Evolutionary conservation across 495 filamentous ascomycete genomes (phyloP).

Genomic region (Hypoxylon fuscum): DNA sequence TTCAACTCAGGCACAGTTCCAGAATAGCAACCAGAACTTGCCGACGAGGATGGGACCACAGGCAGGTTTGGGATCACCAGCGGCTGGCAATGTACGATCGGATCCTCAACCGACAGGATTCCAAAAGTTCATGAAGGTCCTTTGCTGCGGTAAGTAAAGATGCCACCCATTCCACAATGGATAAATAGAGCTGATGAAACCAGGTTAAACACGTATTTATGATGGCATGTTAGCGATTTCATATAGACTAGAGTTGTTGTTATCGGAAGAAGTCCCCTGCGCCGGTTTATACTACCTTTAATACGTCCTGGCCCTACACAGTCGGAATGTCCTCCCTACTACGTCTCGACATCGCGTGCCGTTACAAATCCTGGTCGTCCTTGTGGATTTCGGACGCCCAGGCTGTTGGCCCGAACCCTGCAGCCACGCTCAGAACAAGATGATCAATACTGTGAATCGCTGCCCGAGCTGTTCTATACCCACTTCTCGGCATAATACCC

Average conservation of each 20-base stretch:
- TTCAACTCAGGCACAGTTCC: constrained; percentile 90
- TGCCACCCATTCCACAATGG: neutral
- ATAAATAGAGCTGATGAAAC: constrained; percentile 9
- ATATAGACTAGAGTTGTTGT: constrained; percentile 44
- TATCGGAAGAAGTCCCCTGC: constrained; percentile 30
- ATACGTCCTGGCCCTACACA: constrained; percentile 29
- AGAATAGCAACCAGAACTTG: constrained; percentile 86
- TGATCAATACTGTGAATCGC: constrained; percentile 10
- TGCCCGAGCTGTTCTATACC: constrained; percentile 3
- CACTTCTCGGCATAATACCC: neutral
- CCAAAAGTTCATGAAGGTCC: constrained; percentile 81
- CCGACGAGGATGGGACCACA: constrained; percentile 70
- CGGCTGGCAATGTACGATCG: constrained; percentile 49
- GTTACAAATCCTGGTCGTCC: constrained; percentile 17
- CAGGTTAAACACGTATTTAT: constrained; percentile 36
- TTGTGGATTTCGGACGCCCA: constrained; percentile 15
- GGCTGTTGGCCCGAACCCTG: constrained; percentile 1
- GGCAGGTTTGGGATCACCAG: constrained; percentile 60
- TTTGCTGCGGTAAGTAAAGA: constrained; percentile 76
- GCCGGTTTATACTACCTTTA: constrained; percentile 40
- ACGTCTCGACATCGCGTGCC: constrained; percentile 20
- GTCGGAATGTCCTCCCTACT: constrained; percentile 17
- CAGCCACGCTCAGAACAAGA: neutral
- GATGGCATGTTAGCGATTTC: constrained; percentile 38
- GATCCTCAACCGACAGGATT: constrained; percentile 64